A percentile compares a stretch with the other conserved stretches of the same genome.
These are phyloP conservation scores for Clavispora asparagi DNA, from an alignment of 805 yeast genomes.

Conservation along the genomic window DNA sequence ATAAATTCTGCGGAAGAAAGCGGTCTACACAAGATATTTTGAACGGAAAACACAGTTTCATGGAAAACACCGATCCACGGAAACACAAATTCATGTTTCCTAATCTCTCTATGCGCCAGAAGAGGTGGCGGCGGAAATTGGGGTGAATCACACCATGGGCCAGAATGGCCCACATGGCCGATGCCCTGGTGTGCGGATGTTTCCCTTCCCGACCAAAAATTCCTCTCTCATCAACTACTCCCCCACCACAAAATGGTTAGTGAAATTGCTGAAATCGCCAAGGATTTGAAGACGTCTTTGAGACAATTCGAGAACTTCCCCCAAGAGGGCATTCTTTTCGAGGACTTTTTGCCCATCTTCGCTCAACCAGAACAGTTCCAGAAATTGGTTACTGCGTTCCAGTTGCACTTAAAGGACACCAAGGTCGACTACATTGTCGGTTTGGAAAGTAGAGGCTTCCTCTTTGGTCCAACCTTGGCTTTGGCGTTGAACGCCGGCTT, in stretches of 20 bases:
- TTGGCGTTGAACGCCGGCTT: constrained; percentile 85
- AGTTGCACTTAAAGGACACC: constrained; percentile 59
- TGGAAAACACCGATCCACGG: no score
- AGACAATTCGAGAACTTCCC: constrained; percentile 93
- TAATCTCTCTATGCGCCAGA: no score
- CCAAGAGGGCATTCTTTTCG: constrained; percentile 83
- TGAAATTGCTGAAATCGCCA: constrained; percentile 29
- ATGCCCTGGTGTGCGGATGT: background rate
- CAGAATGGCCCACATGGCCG: background rate
- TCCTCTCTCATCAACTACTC: background rate
- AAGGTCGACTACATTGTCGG: constrained; percentile 89
- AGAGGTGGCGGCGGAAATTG: no score
- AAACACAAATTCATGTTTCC: no score
- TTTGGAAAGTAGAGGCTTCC: constrained; percentile 92
- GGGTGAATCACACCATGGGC: background rate
- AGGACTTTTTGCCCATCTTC: constrained; percentile 95
- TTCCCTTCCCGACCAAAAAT: background rate
- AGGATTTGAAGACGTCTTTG: constrained; percentile 32
- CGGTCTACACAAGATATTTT: no score
- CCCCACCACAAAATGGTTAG: constrained; percentile 6
- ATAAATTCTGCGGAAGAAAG: no score
- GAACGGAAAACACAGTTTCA: no score
- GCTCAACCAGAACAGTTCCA: constrained; percentile 75
- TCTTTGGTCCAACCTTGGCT: constrained; percentile 95
- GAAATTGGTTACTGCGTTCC: constrained; percentile 75